Evolutionary conservation across 2,329 filamentous ascomycete species (phyloP).

Genomic region (Fusarium piperis): DNA sequence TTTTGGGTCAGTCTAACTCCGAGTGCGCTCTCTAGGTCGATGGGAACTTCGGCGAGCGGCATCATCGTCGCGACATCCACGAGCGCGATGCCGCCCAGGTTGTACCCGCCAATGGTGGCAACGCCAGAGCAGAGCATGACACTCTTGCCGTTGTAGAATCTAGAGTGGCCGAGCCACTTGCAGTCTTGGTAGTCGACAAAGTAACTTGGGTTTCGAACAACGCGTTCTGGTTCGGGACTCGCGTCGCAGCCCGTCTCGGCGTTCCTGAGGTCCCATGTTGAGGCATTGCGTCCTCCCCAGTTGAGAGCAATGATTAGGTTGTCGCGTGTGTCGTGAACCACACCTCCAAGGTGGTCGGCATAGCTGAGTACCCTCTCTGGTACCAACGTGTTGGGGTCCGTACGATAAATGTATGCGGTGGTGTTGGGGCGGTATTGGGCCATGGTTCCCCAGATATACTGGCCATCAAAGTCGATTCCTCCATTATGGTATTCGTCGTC

Average conservation of each 20-base stretch:
- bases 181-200: slow-evolving; percentile 63
- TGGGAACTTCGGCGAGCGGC: slow-evolving; percentile 57
- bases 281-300: slow-evolving; percentile 57
- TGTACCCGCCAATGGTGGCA: slow-evolving; percentile 47
- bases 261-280: slow-evolving; percentile 46
- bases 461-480: slow-evolving; percentile 60
- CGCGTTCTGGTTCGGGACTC: slow-evolving; percentile 21
- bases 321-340: slow-evolving; percentile 52
- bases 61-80: slow-evolving; percentile 57
- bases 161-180: slow-evolving; percentile 57
- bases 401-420: slow-evolving; percentile 54
- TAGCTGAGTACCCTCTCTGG: slow-evolving; percentile 48
- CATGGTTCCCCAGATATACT: slow-evolving; percentile 57
- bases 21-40: slow-evolving; percentile 51
- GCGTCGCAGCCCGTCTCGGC: slow-evolving; percentile 28
- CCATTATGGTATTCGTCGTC: slow-evolving; percentile 57
- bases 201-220: slow-evolving; percentile 52
- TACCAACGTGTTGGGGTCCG: slow-evolving; percentile 50
- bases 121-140: slow-evolving; percentile 61
- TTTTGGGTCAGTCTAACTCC: slow-evolving; percentile 58
- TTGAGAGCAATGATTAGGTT: slow-evolving; percentile 53
- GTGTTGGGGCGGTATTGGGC: slow-evolving; percentile 59
- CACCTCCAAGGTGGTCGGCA: slow-evolving; percentile 57
- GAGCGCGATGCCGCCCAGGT: slow-evolving; percentile 57
- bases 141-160: slow-evolving; percentile 47